Evolutionary conservation across 371 early-diverging fungal species (phyloP).

Genomic region (Apophysomyces trapeziformis): DNA sequence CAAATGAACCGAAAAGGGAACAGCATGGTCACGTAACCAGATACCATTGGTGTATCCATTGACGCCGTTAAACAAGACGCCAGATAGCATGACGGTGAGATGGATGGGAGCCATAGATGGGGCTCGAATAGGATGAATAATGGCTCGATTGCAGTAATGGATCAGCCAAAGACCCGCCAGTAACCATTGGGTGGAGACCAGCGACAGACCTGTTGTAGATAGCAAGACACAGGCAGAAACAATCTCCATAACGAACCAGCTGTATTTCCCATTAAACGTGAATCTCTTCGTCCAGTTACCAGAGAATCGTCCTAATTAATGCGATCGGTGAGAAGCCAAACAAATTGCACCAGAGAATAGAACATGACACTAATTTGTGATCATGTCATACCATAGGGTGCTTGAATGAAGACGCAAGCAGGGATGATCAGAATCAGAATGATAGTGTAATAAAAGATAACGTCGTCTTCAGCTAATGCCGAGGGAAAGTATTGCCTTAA

Average conservation of each 20-base stretch:
- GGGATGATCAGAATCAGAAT: not conserved
- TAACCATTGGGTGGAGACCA: constrained; percentile 32
- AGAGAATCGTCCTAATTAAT: constrained; percentile 27
- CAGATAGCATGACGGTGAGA: constrained; percentile 24
- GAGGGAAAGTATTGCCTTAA: not conserved
- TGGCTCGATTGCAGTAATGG: constrained; percentile 64
- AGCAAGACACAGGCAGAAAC: constrained; percentile 34
- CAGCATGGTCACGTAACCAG: constrained; percentile 41
- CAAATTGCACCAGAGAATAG: too few relatives aligned
- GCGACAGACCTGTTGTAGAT: constrained; percentile 15
- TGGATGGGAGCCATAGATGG: constrained; percentile 56
- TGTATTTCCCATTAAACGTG: constrained; percentile 37
- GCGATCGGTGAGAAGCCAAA: too few relatives aligned
- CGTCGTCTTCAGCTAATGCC: not conserved
- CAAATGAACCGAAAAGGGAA: constrained; percentile 10
- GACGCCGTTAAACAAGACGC: constrained; percentile 51
- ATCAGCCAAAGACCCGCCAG: constrained; percentile 48
- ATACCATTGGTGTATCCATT: constrained; percentile 70
- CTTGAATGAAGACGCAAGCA: not conserved
- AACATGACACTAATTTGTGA: too few relatives aligned
- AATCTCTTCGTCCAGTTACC: constrained; percentile 30
- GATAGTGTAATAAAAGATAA: not conserved
- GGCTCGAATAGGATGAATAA: constrained; percentile 59
- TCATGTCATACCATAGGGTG: not conserved
- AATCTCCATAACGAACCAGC: constrained; percentile 49